Conservation (phyloP, 2,329 filamentous ascomycete genomes). For the Trichoderma sp. region DNA sequence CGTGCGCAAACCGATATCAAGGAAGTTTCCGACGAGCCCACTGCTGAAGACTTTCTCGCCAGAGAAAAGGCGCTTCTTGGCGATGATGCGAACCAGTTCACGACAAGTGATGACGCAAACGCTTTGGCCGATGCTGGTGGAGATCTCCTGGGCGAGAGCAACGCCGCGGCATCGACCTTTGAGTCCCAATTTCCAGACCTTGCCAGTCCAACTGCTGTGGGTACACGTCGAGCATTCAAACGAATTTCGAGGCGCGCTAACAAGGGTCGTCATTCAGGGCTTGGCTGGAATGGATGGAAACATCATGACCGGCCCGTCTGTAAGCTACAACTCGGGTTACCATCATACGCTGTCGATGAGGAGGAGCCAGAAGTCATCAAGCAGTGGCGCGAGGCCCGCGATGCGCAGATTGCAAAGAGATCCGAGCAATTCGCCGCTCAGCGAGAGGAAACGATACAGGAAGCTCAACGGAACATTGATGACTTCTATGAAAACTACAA, state of each 20-base stretch:
- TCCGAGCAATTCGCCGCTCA: slow-evolving; percentile 80
- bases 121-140: slow-evolving; percentile 65
- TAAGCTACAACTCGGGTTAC: slow-evolving; percentile 64
- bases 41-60: slow-evolving; percentile 81
- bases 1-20: slow-evolving; percentile 66
- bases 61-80: slow-evolving; percentile 89
- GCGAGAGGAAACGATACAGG: slow-evolving; percentile 82
- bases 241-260: slow-evolving; percentile 3
- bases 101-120: slow-evolving; percentile 70
- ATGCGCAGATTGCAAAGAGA: slow-evolving; percentile 79
- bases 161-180: slow-evolving; percentile 58
- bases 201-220: slow-evolving; percentile 40
- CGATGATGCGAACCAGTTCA: slow-evolving; percentile 90
- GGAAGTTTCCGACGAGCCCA: slow-evolving; percentile 58
- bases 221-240: slow-evolving; percentile 20
- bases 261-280: neutral
- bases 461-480: slow-evolving; percentile 92
- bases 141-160: slow-evolving; percentile 72
- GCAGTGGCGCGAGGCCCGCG: slow-evolving; percentile 89
- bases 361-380: slow-evolving; percentile 86
- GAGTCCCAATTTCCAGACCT: slow-evolving; percentile 92
- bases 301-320: slow-evolving; percentile 70
- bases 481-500: slow-evolving; percentile 99
- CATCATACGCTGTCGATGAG: slow-evolving; percentile 64
- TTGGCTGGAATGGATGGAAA: slow-evolving; percentile 30